phyloP scores from a whole-genome alignment of 1,139 yeast genomes.

The Starmera stellimalicola region DNA sequence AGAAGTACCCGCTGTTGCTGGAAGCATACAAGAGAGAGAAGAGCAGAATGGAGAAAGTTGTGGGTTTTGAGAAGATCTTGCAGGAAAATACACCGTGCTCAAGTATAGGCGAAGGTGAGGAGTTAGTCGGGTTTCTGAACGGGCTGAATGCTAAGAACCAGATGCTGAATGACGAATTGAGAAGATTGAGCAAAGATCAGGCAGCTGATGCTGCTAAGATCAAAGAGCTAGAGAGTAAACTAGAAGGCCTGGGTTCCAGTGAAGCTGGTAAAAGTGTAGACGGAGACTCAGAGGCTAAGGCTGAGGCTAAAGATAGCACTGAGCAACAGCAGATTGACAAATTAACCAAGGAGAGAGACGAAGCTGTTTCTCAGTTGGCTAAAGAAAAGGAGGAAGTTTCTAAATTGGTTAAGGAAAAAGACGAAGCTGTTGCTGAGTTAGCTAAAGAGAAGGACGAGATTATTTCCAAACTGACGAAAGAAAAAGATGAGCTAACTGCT shows the following conservation, averaged over 20 bases:
- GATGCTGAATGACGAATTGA: slow-evolving; percentile 35
- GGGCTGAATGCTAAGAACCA: slow-evolving; percentile 55
- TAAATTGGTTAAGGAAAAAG: neutral
- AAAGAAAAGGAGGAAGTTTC: neutral
- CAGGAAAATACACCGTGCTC: slow-evolving; percentile 77
- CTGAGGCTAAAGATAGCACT: neutral
- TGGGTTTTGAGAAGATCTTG: slow-evolving; percentile 57
- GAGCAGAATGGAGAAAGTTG: slow-evolving; percentile 53
- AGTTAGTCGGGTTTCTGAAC: slow-evolving; percentile 59
- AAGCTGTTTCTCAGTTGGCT: neutral
- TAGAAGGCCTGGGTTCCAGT: slow-evolving; percentile 1
- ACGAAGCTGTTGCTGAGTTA: neutral
- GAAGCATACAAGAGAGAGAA: slow-evolving; percentile 83
- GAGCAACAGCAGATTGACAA: neutral
- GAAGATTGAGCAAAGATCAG: slow-evolving; percentile 20
- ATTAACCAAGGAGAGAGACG: neutral
- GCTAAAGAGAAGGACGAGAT: slow-evolving; percentile 2
- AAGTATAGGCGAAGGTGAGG: slow-evolving; percentile 55
- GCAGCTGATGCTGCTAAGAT: slow-evolving; percentile 9
- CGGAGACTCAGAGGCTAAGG: neutral
- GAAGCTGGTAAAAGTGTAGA: neutral
- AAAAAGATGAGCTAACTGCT: neutral
- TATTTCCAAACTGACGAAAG: slow-evolving; percentile 1
- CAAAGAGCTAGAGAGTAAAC: slow-evolving; percentile 10
- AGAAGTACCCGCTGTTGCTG: slow-evolving; percentile 72